Percentiles rank a stretch among this genome's conserved stretches.
phyloP scores from a whole-genome alignment of 495 filamentous ascomycete species.

The Schizothecium vesticola region DNA sequence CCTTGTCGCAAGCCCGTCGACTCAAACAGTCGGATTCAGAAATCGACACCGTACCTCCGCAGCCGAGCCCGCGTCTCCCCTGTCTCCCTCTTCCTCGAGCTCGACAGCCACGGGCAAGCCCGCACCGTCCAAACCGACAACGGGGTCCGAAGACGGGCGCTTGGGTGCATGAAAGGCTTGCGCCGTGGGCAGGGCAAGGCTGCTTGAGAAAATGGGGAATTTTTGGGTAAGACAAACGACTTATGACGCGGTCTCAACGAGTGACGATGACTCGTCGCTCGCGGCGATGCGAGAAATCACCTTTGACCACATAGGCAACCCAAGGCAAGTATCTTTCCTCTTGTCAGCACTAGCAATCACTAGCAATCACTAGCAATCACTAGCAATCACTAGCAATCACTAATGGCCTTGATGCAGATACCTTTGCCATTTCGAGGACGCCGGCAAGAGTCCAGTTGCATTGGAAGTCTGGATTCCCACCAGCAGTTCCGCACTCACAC shows the following conservation, averaged over 20 bases:
- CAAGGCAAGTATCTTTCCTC: background rate
- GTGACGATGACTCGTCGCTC: background rate
- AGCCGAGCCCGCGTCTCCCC: background rate
- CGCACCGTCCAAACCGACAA: background rate
- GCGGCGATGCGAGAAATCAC: background rate
- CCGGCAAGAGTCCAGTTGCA: background rate
- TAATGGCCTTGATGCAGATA: background rate
- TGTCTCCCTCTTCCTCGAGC: background rate
- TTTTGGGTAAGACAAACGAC: background rate
- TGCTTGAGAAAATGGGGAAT: background rate
- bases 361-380: no score
- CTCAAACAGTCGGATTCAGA: background rate
- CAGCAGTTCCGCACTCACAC: background rate
- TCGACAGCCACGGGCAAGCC: slow-evolving; percentile 1
- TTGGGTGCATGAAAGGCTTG: background rate
- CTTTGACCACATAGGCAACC: background rate
- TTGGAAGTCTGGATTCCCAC: background rate
- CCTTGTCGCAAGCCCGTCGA: background rate
- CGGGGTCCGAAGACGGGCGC: background rate
- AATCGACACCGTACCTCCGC: background rate
- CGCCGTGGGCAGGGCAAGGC: background rate
- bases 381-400: background rate
- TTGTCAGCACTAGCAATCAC: background rate
- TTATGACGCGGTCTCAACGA: background rate
- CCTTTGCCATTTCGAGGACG: background rate